These are phyloP conservation scores for Helotiales sp. DNA, from an alignment of 2,329 filamentous ascomycete species.

Conservation along the genomic window DNA sequence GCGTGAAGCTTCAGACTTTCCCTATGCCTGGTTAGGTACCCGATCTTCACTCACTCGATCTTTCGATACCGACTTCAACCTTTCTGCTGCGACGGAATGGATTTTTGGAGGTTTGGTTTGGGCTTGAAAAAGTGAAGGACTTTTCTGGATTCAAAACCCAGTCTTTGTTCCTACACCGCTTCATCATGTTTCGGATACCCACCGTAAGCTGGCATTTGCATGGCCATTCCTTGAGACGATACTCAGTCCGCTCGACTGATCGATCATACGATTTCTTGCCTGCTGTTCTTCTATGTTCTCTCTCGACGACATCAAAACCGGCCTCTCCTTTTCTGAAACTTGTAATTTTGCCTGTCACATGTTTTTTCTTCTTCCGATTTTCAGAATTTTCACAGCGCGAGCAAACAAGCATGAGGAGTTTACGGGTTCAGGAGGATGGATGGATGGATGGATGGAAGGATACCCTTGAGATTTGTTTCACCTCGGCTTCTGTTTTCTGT, in stretches of 20 bases:
- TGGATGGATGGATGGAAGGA: neutral
- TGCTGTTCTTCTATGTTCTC: too few species aligned
- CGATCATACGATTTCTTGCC: too few species aligned
- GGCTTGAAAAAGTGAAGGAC: neutral
- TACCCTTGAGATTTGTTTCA: constrained; percentile 4
- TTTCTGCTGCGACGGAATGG: neutral
- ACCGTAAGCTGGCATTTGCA: constrained; percentile 10
- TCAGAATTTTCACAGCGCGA: neutral
- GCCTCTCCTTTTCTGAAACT: neutral
- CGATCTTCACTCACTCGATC: neutral
- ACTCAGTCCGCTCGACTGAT: too few species aligned
- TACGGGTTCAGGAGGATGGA: neutral
- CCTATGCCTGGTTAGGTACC: constrained; percentile 17
- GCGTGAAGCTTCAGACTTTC: constrained; percentile 9
- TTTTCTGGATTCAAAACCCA: neutral
- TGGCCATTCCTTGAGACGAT: neutral
- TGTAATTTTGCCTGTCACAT: neutral
- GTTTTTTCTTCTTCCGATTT: neutral
- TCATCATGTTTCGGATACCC: constrained; percentile 6
- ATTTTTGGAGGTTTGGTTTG: constrained; percentile 6
- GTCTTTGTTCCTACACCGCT: neutral
- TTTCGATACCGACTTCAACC: neutral
- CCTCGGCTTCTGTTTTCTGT: neutral
- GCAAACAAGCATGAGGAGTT: neutral
- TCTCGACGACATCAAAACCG: neutral